Percentiles rank a stretch among this genome's conserved stretches.
These are phyloP conservation scores for Candida nonsorbophila DNA, from an alignment of 805 yeast genomes.

Conservation along the genomic window DNA sequence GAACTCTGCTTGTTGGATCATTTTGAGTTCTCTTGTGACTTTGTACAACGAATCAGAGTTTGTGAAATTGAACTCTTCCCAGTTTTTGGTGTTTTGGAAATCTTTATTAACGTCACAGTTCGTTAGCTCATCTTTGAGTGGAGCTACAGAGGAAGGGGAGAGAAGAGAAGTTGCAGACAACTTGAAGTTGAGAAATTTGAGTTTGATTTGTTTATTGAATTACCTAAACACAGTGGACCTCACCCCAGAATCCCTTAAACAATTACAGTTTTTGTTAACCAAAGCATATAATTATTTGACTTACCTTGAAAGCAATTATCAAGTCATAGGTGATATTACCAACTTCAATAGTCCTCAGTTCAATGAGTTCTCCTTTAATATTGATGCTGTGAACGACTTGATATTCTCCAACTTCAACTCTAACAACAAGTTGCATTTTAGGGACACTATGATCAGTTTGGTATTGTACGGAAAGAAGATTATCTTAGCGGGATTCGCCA, in stretches of 20 bases:
- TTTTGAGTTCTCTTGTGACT: conserved; percentile 35
- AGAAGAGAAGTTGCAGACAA: conserved; percentile 26
- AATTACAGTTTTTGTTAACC: conserved; percentile 33
- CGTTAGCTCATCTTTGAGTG: conserved; percentile 16
- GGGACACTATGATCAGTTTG: conserved; percentile 23
- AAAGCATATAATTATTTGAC: conserved; percentile 37
- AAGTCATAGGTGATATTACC: conserved; percentile 26
- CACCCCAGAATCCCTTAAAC: conserved; percentile 37
- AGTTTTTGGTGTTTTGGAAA: conserved; percentile 40
- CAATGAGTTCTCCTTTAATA: conserved; percentile 25
- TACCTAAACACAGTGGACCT: conserved; percentile 31
- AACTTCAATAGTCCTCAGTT: conserved; percentile 21
- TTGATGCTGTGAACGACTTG: conserved; percentile 22
- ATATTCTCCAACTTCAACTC: conserved; percentile 20
- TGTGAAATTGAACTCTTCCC: conserved; percentile 39
- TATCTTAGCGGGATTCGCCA: conserved; percentile 29
- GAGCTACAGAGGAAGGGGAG: conserved; percentile 13
- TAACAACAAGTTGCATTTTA: conserved; percentile 14
- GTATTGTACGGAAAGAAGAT: conserved; percentile 32
- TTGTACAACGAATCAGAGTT: conserved; percentile 37
- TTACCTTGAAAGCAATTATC: conserved; percentile 33
- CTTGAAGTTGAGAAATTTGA: conserved; percentile 30
- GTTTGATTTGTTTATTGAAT: conserved; percentile 35
- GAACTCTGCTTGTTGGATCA: conserved; percentile 35
- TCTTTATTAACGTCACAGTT: conserved; percentile 38